A percentile compares a stretch with the other conserved stretches of the same genome.
phyloP scores from a whole-genome alignment of 2,329 filamentous ascomycete species.

The Dactylellina haptotyla region DNA sequence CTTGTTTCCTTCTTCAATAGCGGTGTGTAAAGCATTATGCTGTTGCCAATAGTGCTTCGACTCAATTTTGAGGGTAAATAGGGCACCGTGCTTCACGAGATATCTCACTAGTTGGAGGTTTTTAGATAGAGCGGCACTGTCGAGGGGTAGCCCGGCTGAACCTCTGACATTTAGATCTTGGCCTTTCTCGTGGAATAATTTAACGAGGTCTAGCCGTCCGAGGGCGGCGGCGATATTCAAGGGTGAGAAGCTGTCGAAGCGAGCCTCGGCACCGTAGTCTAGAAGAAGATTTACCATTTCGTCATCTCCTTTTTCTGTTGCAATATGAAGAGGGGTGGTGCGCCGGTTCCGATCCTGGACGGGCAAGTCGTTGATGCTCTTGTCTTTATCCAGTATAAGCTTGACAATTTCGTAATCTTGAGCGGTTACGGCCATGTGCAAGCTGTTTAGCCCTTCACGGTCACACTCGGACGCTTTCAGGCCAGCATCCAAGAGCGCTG shows the following conservation, averaged over 20 bases:
- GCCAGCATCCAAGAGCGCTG: conserved; percentile 18
- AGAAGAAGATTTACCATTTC: conserved; percentile 21
- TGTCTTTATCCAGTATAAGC: conserved; percentile 10
- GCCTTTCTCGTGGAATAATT: conserved; percentile 19
- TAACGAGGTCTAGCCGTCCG: conserved; percentile 17
- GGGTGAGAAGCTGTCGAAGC: conserved; percentile 8
- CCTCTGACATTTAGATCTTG: conserved; percentile 14
- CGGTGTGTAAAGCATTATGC: conserved; percentile 20
- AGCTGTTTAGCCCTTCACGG: background rate
- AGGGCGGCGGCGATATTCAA: conserved; percentile 13
- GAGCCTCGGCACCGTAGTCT: conserved; percentile 15
- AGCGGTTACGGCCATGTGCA: conserved; percentile 17
- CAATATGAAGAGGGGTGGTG: conserved; percentile 13
- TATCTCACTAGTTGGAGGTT: conserved; percentile 11
- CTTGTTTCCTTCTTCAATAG: conserved; percentile 16
- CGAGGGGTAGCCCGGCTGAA: conserved; percentile 2
- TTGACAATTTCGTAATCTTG: conserved; percentile 20
- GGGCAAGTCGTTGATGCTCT: background rate
- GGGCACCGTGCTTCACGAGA: conserved; percentile 15
- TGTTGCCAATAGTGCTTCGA: conserved; percentile 1
- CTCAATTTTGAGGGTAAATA: conserved; percentile 3
- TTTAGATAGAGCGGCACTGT: conserved; percentile 6
- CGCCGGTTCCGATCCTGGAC: background rate
- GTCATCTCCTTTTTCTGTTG: conserved; percentile 14
- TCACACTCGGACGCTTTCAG: background rate